Base-by-base conservation (phyloP, 2,329 filamentous ascomycete genomes). In the Talaromyces pinophilus region DNA sequence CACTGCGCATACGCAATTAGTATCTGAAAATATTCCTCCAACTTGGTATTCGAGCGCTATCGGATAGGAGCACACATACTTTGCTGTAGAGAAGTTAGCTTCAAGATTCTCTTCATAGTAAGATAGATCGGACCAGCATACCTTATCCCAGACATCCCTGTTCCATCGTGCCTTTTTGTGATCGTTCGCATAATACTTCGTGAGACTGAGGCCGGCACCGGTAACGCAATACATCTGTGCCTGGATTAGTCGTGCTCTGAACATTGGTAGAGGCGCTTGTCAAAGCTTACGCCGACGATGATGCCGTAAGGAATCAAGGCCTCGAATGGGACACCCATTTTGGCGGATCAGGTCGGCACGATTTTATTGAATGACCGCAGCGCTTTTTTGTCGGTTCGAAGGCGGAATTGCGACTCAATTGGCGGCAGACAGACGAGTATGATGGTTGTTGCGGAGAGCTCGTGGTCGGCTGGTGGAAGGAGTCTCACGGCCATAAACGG, bases 271-370 rank as follows among this genome's bases (percentile, higher is more conserved):
- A 62, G 25, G 8, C 35, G 15, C 8, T 60, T 19, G 15, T 25
- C 25, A 22, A 70, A 55, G 64, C 85, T 69, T 84, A 88, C 86
- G 75, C 78, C 83, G 64, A 87, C 79, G 79, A 88, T 87, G 75
- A 89, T 85, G 71, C 82, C 87, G 76, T 88, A 89, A 59, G 87
- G 87, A 72, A 89, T 75, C 71, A 89, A 78, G 70, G 87, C 84
- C 80, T 90, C 87, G 77, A 89, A 89, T 54, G 87, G 87, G 69
- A 90, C 85, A 78, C 86, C 86, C 87, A 88, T 88, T 70, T 70
- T 82, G 74, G 73, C 59, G 62, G 30, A 42, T 48, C 55, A 61
- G 33, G 11, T 42, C 15, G 38, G 40, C 5, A 42, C 25, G 11
- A 15, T 38, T 11, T 57, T 38, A 40, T 30, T 28, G 15, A 61